phyloP scores from a whole-genome alignment of 768 basidiomycete species.

The Trametes punicea region DNA sequence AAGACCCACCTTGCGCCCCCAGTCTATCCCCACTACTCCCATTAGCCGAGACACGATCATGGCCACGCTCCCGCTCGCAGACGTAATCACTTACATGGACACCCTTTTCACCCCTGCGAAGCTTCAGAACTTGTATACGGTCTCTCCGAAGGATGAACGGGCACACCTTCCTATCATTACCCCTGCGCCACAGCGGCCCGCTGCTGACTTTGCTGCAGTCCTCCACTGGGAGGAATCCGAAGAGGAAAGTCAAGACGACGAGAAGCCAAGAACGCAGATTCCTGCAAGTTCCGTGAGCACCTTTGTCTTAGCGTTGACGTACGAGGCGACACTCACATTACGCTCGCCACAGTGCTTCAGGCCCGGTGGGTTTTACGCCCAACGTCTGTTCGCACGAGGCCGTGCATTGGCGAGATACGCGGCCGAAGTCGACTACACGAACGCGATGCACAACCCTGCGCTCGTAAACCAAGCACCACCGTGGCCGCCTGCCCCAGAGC shows the following conservation, averaged over 20 bases:
- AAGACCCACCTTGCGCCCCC: background rate
- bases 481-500: constrained; percentile 1
- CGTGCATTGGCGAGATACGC: background rate
- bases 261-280: background rate
- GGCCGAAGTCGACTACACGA: background rate
- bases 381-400: background rate
- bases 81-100: constrained; percentile 5
- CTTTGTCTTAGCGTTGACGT: background rate
- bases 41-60: constrained; percentile 4
- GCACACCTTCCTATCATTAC: background rate
- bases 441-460: background rate
- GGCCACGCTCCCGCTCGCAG: background rate
- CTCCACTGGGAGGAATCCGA: background rate
- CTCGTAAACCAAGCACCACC: constrained; percentile 7
- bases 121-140: background rate
- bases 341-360: background rate
- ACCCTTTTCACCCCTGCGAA: background rate
- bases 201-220: constrained; percentile 3
- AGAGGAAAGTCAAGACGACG: background rate
- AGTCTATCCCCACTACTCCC: constrained; percentile 1
- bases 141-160: background rate
- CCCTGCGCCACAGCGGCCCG: constrained; percentile 7
- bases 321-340: background rate
- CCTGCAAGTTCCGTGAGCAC: background rate
- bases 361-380: background rate